A percentile compares a stretch with the other conserved stretches of the same genome.
phyloP scores from a whole-genome alignment of 225 moss, liverwort and hornwort species.

The Pseudoscleropodium purum region DNA sequence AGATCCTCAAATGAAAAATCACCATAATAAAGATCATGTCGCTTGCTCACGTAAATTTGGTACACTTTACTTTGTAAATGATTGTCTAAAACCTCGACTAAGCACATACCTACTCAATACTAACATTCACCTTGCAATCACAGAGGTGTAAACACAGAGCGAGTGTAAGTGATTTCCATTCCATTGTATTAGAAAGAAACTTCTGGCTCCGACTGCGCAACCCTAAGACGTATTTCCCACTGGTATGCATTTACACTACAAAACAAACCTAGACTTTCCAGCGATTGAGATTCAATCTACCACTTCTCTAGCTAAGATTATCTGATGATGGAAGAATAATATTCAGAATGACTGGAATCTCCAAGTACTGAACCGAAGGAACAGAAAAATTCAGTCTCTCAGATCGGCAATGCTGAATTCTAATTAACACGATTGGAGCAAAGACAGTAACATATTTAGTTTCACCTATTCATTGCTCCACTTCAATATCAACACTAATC shows the following conservation, averaged over 20 bases:
- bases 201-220: background rate
- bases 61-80: background rate
- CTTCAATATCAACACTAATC: background rate
- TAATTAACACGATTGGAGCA: background rate
- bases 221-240: background rate
- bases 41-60: background rate
- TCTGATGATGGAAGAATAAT: background rate
- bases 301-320: background rate
- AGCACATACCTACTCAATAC: background rate
- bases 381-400: background rate
- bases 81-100: background rate
- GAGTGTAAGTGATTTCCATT: background rate
- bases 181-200: background rate
- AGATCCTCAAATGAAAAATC: background rate
- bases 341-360: background rate
- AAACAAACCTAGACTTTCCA: background rate
- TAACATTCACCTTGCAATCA: background rate
- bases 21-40: background rate
- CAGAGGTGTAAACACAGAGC: background rate
- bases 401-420: background rate
- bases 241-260: background rate
- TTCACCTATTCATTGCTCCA: background rate
- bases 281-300: background rate
- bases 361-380: background rate
- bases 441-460: background rate